Evolutionary conservation across 148 eudicot species (phyloP).

Genomic region (Fallopia convolvulus): DNA sequence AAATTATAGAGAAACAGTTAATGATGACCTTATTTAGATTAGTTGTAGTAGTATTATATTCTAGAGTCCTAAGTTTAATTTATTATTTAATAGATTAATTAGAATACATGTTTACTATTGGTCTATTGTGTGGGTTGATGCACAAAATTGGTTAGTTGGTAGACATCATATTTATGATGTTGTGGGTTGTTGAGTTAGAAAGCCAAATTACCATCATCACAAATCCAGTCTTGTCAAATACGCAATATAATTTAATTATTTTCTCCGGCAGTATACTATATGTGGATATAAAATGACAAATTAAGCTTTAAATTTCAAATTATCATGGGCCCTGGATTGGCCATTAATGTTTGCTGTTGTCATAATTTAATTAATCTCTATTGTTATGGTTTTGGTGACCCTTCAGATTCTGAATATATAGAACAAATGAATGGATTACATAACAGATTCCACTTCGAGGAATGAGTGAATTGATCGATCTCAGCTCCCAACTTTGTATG

Average conservation of each 20-base stretch:
- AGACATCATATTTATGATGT: background rate
- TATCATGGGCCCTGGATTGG: background rate
- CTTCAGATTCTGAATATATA: constrained; percentile 10
- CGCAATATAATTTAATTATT: background rate
- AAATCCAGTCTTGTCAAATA: constrained; percentile 4
- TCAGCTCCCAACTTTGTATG: background rate
- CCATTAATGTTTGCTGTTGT: background rate
- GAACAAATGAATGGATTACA: constrained; percentile 6
- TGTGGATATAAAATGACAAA: background rate
- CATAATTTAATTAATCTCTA: background rate
- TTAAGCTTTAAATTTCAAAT: background rate
- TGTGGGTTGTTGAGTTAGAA: constrained; percentile 3
- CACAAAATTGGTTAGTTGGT: background rate
- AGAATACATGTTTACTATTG: background rate
- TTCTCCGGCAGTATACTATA: background rate
- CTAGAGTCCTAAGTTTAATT: no score
- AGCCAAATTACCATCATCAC: constrained; percentile 1
- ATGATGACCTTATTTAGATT: no score
- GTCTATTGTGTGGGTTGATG: background rate
- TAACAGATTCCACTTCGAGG: constrained; percentile 1
- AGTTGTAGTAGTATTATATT: no score
- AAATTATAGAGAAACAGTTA: no score
- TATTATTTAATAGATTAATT: no score
- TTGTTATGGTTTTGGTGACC: background rate
- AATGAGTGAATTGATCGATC: background rate